phyloP scores from a whole-genome alignment of 306 rosid genomes.

The Sesbania bispinosa region DNA sequence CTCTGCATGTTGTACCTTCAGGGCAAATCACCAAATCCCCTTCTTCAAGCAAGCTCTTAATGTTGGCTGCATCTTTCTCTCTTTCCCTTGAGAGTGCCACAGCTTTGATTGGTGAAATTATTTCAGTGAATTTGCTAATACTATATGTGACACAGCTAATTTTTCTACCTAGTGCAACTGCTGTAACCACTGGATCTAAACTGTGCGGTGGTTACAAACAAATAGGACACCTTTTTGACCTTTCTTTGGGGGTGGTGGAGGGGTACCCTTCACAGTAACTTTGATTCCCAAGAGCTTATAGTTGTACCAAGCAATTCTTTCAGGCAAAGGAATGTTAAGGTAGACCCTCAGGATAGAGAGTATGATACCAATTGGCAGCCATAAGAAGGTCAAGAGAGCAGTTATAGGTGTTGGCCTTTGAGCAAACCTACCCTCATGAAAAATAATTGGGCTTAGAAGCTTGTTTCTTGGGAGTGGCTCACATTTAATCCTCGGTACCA shows the following conservation, averaged over 20 bases:
- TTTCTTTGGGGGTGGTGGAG: slow-evolving; percentile 74
- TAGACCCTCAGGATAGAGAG: slow-evolving; percentile 74
- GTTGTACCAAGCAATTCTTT: slow-evolving; percentile 62
- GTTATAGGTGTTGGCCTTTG: slow-evolving; percentile 81
- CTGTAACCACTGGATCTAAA: slow-evolving; percentile 75
- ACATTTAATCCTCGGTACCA: slow-evolving; percentile 63
- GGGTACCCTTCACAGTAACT: slow-evolving; percentile 65
- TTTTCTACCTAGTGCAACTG: slow-evolving; percentile 78
- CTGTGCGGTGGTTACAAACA: slow-evolving; percentile 86
- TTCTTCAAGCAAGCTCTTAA: slow-evolving; percentile 67
- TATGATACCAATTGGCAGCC: slow-evolving; percentile 81
- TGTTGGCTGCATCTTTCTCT: slow-evolving; percentile 76
- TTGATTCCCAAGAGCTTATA: slow-evolving; percentile 74
- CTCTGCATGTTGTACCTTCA: slow-evolving; percentile 93
- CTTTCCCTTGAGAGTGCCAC: slow-evolving; percentile 83
- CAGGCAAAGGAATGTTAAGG: slow-evolving; percentile 75
- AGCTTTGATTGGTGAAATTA: slow-evolving; percentile 82
- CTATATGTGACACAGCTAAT: slow-evolving; percentile 92
- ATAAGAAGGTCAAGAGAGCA: slow-evolving; percentile 63
- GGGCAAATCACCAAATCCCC: slow-evolving; percentile 92
- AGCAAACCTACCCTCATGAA: slow-evolving; percentile 86
- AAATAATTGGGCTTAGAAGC: slow-evolving; percentile 75
- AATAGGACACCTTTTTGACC: slow-evolving; percentile 80
- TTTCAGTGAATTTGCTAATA: slow-evolving; percentile 77
- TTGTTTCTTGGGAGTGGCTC: slow-evolving; percentile 69